These are phyloP conservation scores for Laburnicola sp. DNA, from an alignment of 2,329 filamentous ascomycete species.

Conservation along the genomic window DNA sequence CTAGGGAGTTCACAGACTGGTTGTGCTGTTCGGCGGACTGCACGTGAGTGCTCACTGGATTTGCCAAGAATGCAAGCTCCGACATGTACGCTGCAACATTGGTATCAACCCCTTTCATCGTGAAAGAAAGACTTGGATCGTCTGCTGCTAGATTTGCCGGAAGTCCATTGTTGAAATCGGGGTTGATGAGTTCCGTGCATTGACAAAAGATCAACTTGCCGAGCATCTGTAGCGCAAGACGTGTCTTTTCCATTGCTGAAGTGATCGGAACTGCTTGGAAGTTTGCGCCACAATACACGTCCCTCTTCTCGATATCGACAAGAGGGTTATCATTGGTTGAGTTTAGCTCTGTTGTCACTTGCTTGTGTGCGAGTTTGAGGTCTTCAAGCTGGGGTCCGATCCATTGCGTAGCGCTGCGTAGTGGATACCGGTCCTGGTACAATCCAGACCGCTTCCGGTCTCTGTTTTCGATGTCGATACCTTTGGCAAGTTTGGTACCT, in stretches of 20 bases:
- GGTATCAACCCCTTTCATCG: constrained; percentile 67
- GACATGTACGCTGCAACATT: constrained; percentile 66
- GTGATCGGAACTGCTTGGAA: constrained; percentile 67
- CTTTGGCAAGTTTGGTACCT: constrained; percentile 22
- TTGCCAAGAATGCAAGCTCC: constrained; percentile 63
- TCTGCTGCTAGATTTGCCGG: constrained; percentile 64
- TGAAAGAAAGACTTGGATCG: constrained; percentile 61
- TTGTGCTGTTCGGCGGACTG: constrained; percentile 69
- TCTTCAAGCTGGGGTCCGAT: constrained; percentile 68
- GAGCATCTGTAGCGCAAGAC: constrained; percentile 55
- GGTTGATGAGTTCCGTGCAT: constrained; percentile 64
- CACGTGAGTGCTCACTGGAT: constrained; percentile 63
- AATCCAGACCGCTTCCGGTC: constrained; percentile 5
- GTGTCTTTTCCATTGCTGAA: constrained; percentile 65
- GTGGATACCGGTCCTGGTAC: constrained; percentile 64
- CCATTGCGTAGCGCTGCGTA: constrained; percentile 68
- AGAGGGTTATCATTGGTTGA: constrained; percentile 69
- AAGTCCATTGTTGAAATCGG: constrained; percentile 60
- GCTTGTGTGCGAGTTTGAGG: constrained; percentile 58
- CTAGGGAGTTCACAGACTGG: constrained; percentile 67
- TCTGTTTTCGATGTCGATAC: neutral
- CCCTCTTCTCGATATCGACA: constrained; percentile 49
- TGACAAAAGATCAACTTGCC: constrained; percentile 66
- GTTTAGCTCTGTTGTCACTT: constrained; percentile 64
- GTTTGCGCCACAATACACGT: constrained; percentile 65